Evolutionary conservation across 2,329 filamentous ascomycete species (phyloP).

Genomic region (Ophiosphaerella herpotricha): DNA sequence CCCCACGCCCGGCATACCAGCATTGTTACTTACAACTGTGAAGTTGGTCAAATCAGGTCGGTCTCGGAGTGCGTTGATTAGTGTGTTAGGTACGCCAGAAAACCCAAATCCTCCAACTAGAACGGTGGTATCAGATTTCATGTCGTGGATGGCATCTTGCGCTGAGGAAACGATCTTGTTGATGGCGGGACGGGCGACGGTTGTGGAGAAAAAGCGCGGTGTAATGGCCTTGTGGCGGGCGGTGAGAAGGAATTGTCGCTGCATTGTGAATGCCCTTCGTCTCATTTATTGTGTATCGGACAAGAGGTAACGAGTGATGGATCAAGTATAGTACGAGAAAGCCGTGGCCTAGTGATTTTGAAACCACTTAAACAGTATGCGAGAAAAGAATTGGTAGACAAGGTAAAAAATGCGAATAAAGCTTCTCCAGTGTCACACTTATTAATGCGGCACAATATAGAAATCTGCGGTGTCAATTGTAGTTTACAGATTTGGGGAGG

Average conservation of each 20-base stretch:
- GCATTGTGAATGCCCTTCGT: constrained; percentile 28
- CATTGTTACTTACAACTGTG: constrained; percentile 81
- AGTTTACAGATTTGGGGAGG: constrained; percentile 21
- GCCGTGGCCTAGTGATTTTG: too few species aligned
- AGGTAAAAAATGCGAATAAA: not conserved
- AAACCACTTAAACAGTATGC: too few species aligned
- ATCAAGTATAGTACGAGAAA: too few species aligned
- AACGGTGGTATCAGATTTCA: constrained; percentile 44
- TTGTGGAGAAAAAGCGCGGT: constrained; percentile 43
- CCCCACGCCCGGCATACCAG: constrained; percentile 71
- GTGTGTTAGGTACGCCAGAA: constrained; percentile 46
- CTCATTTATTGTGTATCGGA: not conserved
- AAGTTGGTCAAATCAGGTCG: constrained; percentile 51
- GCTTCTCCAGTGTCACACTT: not conserved
- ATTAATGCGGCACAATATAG: not conserved
- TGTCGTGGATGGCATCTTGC: constrained; percentile 45
- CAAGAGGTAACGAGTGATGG: not conserved
- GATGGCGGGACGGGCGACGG: constrained; percentile 38
- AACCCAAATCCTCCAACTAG: constrained; percentile 48
- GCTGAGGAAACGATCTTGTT: constrained; percentile 48
- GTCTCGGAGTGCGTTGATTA: constrained; percentile 47
- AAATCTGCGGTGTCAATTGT: constrained; percentile 8
- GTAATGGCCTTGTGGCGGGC: constrained; percentile 37
- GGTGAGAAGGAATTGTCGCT: constrained; percentile 40
- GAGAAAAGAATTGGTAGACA: too few species aligned